phyloP scores from a whole-genome alignment of 371 early-diverging fungal genomes.

The Rhizomucor miehei region DNA sequence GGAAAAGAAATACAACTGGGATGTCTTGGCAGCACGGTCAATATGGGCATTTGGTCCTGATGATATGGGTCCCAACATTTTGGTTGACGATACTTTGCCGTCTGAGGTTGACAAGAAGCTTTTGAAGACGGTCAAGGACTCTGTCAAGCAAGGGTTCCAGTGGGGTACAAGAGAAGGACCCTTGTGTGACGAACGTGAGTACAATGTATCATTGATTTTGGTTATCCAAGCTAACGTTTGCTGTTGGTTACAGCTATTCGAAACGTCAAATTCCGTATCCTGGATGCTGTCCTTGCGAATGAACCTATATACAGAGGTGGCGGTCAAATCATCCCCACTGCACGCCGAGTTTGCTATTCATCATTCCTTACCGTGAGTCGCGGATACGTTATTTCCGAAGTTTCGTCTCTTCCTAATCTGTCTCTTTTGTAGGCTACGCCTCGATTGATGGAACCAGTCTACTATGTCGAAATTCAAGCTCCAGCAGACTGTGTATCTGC shows the following conservation, averaged over 20 bases:
- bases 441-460: constrained; percentile 96
- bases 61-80: constrained; percentile 86
- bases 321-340: constrained; percentile 98
- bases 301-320: constrained; percentile 92
- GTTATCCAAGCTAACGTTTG: too few species aligned
- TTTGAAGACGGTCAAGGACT: constrained; percentile 76
- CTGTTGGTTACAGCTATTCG: constrained; percentile 65
- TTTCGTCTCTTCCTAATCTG: constrained; percentile 30
- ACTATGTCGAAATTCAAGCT: constrained; percentile 93
- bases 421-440: constrained; percentile 94
- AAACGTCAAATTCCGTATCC: constrained; percentile 88
- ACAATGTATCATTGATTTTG: too few species aligned
- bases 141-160: constrained; percentile 93
- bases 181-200: constrained; percentile 91
- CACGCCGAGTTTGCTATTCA: constrained; percentile 96
- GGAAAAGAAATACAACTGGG: constrained; percentile 88
- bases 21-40: constrained; percentile 87
- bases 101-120: constrained; percentile 84
- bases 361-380: constrained; percentile 81
- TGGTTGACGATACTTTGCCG: constrained; percentile 94
- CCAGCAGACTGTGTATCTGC: constrained; percentile 95
- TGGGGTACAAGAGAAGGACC: constrained; percentile 98
- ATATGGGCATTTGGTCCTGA: constrained; percentile 98
- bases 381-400: too few species aligned
- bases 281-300: constrained; percentile 82